A percentile compares a stretch with the other conserved stretches of the same genome.
Evolutionary conservation across 1,284 basidiomycete genomes (phyloP).

Genomic region (Pterulicium gracile): DNA sequence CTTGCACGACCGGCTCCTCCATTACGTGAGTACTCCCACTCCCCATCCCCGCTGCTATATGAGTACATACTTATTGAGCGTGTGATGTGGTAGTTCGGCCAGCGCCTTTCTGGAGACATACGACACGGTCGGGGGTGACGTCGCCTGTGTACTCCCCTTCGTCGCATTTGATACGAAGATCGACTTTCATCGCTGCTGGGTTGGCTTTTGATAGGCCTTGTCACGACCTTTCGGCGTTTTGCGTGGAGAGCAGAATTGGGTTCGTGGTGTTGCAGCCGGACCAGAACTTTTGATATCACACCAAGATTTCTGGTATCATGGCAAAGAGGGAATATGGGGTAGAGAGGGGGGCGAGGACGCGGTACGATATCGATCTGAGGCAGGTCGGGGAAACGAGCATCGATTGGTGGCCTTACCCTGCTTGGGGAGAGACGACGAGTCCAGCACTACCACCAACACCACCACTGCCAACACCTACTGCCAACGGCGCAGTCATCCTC

Average conservation of each 20-base stretch:
- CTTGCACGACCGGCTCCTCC: not conserved
- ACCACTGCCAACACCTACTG: too few species aligned
- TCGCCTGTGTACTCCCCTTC: not conserved
- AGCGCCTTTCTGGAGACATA: not conserved
- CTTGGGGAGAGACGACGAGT: not conserved
- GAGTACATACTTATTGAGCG: not conserved
- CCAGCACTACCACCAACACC: too few species aligned
- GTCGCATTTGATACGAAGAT: not conserved
- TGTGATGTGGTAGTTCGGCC: not conserved
- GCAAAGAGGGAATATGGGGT: too few species aligned
- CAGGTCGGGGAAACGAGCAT: not conserved
- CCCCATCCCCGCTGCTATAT: not conserved
- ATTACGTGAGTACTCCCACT: not conserved
- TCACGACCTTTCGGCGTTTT: constrained; percentile 4
- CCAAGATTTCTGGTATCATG: not conserved
- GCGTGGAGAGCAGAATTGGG: constrained; percentile 1
- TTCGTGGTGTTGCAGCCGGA: constrained; percentile 1
- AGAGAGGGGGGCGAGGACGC: not conserved
- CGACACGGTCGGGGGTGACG: constrained; percentile 1
- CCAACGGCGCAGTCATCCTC: too few species aligned
- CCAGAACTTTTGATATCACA: not conserved
- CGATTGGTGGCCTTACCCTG: constrained; percentile 3
- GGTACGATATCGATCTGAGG: not conserved
- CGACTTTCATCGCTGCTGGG: constrained; percentile 4
- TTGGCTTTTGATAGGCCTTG: not conserved